Evolutionary conservation across 2,329 filamentous ascomycete species (phyloP), one percentile per base, ranked within the genome.

Genomic region (Cadophora sp.): DNA sequence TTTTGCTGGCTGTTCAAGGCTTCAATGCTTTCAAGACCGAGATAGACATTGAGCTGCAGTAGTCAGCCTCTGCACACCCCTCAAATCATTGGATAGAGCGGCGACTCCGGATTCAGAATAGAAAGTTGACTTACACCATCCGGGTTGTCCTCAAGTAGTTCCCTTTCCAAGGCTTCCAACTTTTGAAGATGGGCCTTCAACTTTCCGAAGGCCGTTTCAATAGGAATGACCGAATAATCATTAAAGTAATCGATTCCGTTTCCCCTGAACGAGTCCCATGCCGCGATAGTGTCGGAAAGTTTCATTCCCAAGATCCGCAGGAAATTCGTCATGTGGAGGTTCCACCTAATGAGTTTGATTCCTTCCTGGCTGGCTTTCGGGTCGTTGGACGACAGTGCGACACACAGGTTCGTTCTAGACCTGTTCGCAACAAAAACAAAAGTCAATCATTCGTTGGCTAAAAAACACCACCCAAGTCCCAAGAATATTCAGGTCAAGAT

Each of bases 91-190:
- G 4, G 14, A 45, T 16, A 18, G 2, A 60, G 58, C 24, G 2
- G 2, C 14, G 4, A 45, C 16, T 45, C 18, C 41, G 41, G 43
- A 6, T n/a, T 64, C 22, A 30, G 48, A 59, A 18, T 8, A 48
- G 30, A 48, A 9, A 20, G 36, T 18, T 20, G 16, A 59, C 64
- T 58, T 66, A 66, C 64, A 30, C 64, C 64, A 58, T 66, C 50
- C 14, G 62, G 62, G 33, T 47, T 58, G 41, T 56, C 62, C 33
- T 58, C 13, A n/a, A 22, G n/a, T 8, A 64, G 24, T 55, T 55
- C 33, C 51, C 14, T 55, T 27, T 55, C 51, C 33, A 55, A 36
- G 18, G 33, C 18, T 36, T 18, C 14, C 14, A 55, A 33, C 51
- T 33, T 55, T 33, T 16, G 51, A 55, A 55, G 51, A 18, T 30